A percentile compares a stretch with the other conserved stretches of the same genome.
These are phyloP conservation scores for Leptosphaerulina australis DNA, from an alignment of 2,329 filamentous ascomycete species.

Conservation along the genomic window DNA sequence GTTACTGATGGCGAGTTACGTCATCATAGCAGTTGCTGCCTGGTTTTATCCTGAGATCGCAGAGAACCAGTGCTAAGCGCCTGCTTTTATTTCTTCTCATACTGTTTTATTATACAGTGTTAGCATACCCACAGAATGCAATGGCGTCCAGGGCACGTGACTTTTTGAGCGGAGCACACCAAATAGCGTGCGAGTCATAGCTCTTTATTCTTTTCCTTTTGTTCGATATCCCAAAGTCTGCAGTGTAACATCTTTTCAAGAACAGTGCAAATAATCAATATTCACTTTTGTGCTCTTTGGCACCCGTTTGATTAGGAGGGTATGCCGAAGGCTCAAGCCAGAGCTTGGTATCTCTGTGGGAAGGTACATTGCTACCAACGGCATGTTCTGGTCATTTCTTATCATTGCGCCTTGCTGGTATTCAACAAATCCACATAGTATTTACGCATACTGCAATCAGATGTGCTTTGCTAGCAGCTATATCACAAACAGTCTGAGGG, in stretches of 20 bases:
- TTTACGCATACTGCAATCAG: no score
- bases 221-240: constrained; percentile 9
- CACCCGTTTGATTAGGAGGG: neutral
- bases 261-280: neutral
- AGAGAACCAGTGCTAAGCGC: constrained; percentile 9
- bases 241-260: constrained; percentile 4
- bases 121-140: neutral
- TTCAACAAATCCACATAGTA: no score
- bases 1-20: constrained; percentile 63
- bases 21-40: constrained; percentile 66
- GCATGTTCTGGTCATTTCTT: neutral
- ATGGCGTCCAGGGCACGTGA: neutral
- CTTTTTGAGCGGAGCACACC: neutral
- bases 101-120: neutral
- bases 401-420: neutral
- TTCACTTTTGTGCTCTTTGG: no score
- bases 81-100: neutral
- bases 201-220: neutral
- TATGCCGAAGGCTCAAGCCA: no score
- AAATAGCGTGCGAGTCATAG: neutral
- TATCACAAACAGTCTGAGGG: constrained; percentile 1
- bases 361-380: neutral
- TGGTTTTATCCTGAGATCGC: constrained; percentile 55
- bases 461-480: no score
- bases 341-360: neutral